Evolutionary conservation across 495 filamentous ascomycete genomes (phyloP).

Genomic region (Pseudevernia furfuracea): DNA sequence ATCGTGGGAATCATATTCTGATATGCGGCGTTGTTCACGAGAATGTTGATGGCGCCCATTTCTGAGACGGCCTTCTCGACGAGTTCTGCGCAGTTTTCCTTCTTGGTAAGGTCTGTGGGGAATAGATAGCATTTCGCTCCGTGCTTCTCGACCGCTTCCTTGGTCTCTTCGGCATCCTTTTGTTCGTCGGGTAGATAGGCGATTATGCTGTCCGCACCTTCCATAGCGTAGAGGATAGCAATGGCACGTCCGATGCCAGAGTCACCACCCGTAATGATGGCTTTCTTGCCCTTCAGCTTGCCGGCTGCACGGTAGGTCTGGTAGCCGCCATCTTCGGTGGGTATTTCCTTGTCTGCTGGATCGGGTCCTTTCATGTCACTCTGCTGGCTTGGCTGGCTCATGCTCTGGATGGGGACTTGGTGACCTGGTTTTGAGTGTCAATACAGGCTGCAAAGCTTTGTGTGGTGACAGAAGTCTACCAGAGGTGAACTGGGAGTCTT

Average conservation of each 20-base stretch:
- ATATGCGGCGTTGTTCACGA: slow-evolving; percentile 75
- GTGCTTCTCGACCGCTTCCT: slow-evolving; percentile 55
- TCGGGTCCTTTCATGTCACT: slow-evolving; percentile 52
- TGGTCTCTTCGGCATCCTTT: slow-evolving; percentile 68
- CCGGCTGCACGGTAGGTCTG: slow-evolving; percentile 71
- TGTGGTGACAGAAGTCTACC: slow-evolving; percentile 32
- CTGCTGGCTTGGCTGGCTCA: slow-evolving; percentile 62
- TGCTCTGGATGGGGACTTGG: slow-evolving; percentile 58
- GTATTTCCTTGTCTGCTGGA: slow-evolving; percentile 58
- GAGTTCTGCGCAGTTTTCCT: slow-evolving; percentile 60
- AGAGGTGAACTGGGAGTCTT: slow-evolving; percentile 46
- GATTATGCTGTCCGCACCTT: slow-evolving; percentile 70
- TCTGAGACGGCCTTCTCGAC: slow-evolving; percentile 54
- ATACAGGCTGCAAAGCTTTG: background rate
- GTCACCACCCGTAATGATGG: slow-evolving; percentile 78
- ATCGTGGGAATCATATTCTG: slow-evolving; percentile 72
- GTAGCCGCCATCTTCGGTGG: slow-evolving; percentile 61
- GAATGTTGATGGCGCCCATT: slow-evolving; percentile 65
- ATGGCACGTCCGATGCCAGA: slow-evolving; percentile 74
- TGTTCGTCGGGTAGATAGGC: slow-evolving; percentile 71
- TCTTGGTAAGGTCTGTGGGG: slow-evolving; percentile 52
- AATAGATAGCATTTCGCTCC: slow-evolving; percentile 55
- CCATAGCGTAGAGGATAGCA: slow-evolving; percentile 74
- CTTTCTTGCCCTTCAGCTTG: slow-evolving; percentile 67
- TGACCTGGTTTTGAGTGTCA: slow-evolving; percentile 45